Conservation (phyloP, 257 asterid genomes). For the Vinca minor region DNA sequence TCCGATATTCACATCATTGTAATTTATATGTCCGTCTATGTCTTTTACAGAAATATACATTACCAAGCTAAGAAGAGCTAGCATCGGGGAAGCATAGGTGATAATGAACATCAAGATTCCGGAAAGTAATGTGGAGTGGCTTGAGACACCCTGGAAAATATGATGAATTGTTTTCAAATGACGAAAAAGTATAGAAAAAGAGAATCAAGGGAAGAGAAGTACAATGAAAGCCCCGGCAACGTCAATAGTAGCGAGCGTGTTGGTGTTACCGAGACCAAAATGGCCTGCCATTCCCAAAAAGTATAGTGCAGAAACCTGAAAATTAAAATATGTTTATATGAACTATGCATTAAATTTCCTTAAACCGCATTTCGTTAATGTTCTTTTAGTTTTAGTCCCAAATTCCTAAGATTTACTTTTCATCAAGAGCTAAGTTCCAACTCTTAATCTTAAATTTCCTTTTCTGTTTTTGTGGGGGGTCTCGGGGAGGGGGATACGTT, state of each 20-base stretch:
- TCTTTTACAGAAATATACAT: constrained; percentile 37
- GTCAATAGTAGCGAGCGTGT: constrained; percentile 86
- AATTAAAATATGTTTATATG: constrained; percentile 1
- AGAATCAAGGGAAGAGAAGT: constrained; percentile 10
- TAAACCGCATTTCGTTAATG: neutral
- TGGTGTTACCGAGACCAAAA: constrained; percentile 88
- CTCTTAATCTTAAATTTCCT: too few species aligned
- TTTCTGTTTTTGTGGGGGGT: neutral
- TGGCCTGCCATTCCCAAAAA: constrained; percentile 90
- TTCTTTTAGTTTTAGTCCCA: neutral
- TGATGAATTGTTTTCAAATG: constrained; percentile 11
- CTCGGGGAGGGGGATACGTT: neutral
- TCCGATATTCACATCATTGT: constrained; percentile 28
- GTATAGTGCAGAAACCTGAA: constrained; percentile 69
- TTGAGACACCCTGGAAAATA: constrained; percentile 67
- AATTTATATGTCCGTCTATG: constrained; percentile 12
- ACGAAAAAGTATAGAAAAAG: neutral
- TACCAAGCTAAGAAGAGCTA: constrained; percentile 59
- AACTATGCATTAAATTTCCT: constrained; percentile 1
- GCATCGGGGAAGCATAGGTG: constrained; percentile 78
- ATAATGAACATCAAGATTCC: constrained; percentile 87
- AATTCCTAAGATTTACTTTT: neutral
- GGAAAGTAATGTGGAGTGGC: constrained; percentile 72
- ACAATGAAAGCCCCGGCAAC: constrained; percentile 95
- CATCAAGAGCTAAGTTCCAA: neutral